Percentiles rank a stretch among this genome's conserved stretches.
phyloP scores from a whole-genome alignment of 2,329 filamentous ascomycete genomes.

The Neonectria punicea region DNA sequence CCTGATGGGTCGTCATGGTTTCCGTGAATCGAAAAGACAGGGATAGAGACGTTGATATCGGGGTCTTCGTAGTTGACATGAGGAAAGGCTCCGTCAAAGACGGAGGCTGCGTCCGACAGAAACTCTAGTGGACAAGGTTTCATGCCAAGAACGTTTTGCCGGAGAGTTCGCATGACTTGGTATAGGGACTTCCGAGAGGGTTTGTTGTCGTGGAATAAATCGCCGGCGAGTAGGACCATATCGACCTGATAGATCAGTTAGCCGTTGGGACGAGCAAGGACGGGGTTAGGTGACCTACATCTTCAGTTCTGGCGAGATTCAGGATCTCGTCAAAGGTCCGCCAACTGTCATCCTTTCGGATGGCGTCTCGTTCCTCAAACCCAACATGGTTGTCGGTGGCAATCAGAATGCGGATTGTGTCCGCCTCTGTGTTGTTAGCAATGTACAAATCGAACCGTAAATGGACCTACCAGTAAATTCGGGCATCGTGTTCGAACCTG shows the following conservation, averaged over 20 bases:
- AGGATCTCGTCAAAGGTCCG: conserved; percentile 95
- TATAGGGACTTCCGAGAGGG: conserved; percentile 96
- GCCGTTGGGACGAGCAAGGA: background rate
- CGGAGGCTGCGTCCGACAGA: conserved; percentile 89
- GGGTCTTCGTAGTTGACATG: conserved; percentile 98
- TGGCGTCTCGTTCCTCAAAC: conserved; percentile 90
- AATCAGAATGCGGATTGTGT: conserved; percentile 94
- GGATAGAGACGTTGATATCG: conserved; percentile 96
- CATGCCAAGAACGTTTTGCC: conserved; percentile 93
- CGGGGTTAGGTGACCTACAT: conserved; percentile 61
- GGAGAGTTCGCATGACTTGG: conserved; percentile 94
- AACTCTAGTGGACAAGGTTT: conserved; percentile 97
- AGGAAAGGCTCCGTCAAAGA: conserved; percentile 89
- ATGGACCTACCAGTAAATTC: conserved; percentile 43
- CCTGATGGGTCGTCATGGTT: conserved; percentile 99
- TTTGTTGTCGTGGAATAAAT: conserved; percentile 98
- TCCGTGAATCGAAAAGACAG: conserved; percentile 97
- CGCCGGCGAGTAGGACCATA: conserved; percentile 94
- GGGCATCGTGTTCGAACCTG: conserved; percentile 38
- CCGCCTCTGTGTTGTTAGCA: conserved; percentile 60
- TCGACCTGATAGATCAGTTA: conserved; percentile 68
- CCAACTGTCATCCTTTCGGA: conserved; percentile 98
- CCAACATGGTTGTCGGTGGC: conserved; percentile 98
- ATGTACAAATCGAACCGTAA: background rate
- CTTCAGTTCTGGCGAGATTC: conserved; percentile 83